phyloP scores from a whole-genome alignment of 2,329 filamentous ascomycete species.

The Neonectria magnoliae region DNA sequence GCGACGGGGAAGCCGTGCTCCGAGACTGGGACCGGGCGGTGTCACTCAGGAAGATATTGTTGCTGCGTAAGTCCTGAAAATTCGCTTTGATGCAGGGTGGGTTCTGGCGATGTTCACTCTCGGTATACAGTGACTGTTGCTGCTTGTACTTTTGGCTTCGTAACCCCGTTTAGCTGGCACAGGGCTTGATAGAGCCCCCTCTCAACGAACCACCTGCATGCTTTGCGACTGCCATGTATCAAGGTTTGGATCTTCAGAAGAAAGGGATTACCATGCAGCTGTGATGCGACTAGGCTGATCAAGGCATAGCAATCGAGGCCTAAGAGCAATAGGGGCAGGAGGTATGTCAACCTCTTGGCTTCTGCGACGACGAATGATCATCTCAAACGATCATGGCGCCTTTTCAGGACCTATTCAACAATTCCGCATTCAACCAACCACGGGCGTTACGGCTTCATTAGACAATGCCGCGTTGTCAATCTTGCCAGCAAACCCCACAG shows the following conservation, averaged over 20 bases:
- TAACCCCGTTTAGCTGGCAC: background rate
- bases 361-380: background rate
- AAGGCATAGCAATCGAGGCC: background rate
- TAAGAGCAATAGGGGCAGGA: background rate
- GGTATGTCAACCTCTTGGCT: background rate
- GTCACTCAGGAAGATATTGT: slow-evolving; percentile 7
- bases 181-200: background rate
- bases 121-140: background rate
- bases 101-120: background rate
- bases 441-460: background rate
- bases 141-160: background rate
- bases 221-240: background rate
- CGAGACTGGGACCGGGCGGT: slow-evolving; percentile 1
- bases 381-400: background rate
- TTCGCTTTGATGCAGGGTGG: background rate
- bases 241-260: background rate
- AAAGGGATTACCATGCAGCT: background rate
- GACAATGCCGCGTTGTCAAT: background rate
- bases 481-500: slow-evolving; percentile 10
- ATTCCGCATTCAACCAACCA: slow-evolving; percentile 6
- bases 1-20: slow-evolving; percentile 1
- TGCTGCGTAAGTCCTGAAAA: slow-evolving; percentile 2
- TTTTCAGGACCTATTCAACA: slow-evolving; percentile 2
- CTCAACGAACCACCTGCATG: background rate
- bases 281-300: background rate